phyloP scores from a whole-genome alignment of 805 yeast genomes.

The Lipomyces orientalis region DNA sequence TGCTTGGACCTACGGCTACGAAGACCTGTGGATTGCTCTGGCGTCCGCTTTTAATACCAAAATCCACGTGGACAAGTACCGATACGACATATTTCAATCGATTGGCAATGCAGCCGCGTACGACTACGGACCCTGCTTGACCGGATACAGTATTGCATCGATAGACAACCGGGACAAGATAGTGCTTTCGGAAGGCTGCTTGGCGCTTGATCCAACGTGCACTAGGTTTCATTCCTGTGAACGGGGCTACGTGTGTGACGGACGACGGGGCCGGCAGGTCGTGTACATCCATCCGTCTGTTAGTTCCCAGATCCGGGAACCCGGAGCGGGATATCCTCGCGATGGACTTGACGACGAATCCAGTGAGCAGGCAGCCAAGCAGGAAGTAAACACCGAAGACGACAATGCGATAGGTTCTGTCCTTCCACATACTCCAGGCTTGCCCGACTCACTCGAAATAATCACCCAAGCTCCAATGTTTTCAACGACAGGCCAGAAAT shows the following conservation, averaged over 20 bases:
- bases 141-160: slow-evolving; percentile 5
- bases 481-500: slow-evolving; percentile 41
- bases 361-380: not conserved
- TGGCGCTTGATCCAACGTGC: slow-evolving; percentile 11
- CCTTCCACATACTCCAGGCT: not conserved
- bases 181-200: slow-evolving; percentile 3
- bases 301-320: slow-evolving; percentile 37
- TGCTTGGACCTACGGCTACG: slow-evolving; percentile 57
- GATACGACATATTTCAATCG: slow-evolving; percentile 38
- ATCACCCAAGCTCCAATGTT: slow-evolving; percentile 44
- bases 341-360: slow-evolving; percentile 16
- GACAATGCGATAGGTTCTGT: not conserved
- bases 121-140: slow-evolving; percentile 22
- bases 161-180: no score
- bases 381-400: not conserved
- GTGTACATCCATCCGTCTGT: slow-evolving; percentile 35
- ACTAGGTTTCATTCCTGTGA: slow-evolving; percentile 31
- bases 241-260: slow-evolving; percentile 37
- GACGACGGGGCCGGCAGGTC: not conserved
- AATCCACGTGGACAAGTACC: slow-evolving; percentile 46
- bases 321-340: slow-evolving; percentile 38
- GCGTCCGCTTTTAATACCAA: slow-evolving; percentile 40
- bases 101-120: slow-evolving; percentile 26
- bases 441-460: not conserved
- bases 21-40: slow-evolving; percentile 56